Conservation (phyloP, 495 filamentous ascomycete genomes). For the Evansstolkia leycettana region DNA sequence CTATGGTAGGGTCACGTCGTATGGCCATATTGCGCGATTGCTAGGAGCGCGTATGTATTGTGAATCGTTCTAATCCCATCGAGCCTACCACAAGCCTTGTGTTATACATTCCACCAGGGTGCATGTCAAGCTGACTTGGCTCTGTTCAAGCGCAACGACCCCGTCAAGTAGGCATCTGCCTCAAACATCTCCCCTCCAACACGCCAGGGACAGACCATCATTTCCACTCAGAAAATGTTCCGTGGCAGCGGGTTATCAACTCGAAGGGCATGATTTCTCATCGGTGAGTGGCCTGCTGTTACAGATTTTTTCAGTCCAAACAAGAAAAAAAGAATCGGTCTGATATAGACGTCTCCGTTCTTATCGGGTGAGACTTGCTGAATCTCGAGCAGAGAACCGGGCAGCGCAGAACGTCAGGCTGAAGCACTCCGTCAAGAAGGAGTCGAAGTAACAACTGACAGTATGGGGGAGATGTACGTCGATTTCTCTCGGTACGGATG, state of each 20-base stretch:
- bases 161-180: slow-evolving; percentile 75
- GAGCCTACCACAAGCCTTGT: no score
- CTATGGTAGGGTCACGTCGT: slow-evolving; percentile 68
- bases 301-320: no score
- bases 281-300: slow-evolving; percentile 39
- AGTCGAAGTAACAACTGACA: slow-evolving; percentile 49
- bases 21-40: slow-evolving; percentile 76
- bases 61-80: no score
- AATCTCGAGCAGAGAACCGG: slow-evolving; percentile 41
- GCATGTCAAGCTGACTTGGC: no score
- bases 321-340: no score
- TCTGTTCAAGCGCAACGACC: slow-evolving; percentile 54
- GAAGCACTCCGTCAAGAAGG: slow-evolving; percentile 53
- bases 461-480: slow-evolving; percentile 59
- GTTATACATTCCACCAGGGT: neutral
- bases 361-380: neutral
- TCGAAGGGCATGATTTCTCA: slow-evolving; percentile 74
- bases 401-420: slow-evolving; percentile 58
- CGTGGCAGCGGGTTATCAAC: slow-evolving; percentile 91
- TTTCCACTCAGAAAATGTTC: slow-evolving; percentile 68
- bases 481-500: slow-evolving; percentile 59
- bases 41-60: slow-evolving; percentile 60
- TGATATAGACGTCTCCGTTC: neutral
- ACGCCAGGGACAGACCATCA: slow-evolving; percentile 22
- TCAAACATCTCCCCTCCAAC: slow-evolving; percentile 64